A percentile compares a stretch with the other conserved stretches of the same genome.
Evolutionary conservation across 2,329 filamentous ascomycete species (phyloP).

Genomic region (Botrytis aclada): DNA sequence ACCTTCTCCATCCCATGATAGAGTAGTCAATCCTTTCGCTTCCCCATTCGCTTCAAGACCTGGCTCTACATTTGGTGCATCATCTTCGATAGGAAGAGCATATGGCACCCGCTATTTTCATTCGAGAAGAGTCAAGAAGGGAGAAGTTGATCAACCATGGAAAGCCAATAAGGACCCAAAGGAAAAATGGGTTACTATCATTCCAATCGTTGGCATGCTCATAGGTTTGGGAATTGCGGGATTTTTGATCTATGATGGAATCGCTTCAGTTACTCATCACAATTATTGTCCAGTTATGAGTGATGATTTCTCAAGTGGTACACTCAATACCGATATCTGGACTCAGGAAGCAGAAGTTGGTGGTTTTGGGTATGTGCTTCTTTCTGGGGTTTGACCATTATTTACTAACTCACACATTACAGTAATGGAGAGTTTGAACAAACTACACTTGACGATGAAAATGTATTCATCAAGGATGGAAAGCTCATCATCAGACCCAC

Average conservation of each 20-base stretch:
- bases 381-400: constrained; percentile 42
- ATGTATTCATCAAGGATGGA: constrained; percentile 69
- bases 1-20: constrained; percentile 22
- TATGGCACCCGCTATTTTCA: constrained; percentile 34
- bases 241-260: constrained; percentile 72
- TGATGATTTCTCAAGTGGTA: constrained; percentile 48
- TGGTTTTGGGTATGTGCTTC: constrained; percentile 51
- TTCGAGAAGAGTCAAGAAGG: constrained; percentile 59
- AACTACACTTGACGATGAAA: constrained; percentile 69
- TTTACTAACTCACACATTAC: not conserved
- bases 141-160: constrained; percentile 75
- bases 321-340: constrained; percentile 50
- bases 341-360: constrained; percentile 47
- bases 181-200: constrained; percentile 83
- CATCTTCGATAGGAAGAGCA: constrained; percentile 38
- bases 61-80: constrained; percentile 43
- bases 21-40: constrained; percentile 31
- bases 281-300: constrained; percentile 53
- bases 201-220: constrained; percentile 69
- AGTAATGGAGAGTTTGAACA: constrained; percentile 80
- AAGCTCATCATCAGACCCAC: constrained; percentile 74
- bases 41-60: constrained; percentile 44
- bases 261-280: constrained; percentile 69
- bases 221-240: constrained; percentile 66
- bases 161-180: constrained; percentile 67